Base-by-base conservation (phyloP, 768 basidiomycete species). In the Leucocoprinus birnbaumii region DNA sequence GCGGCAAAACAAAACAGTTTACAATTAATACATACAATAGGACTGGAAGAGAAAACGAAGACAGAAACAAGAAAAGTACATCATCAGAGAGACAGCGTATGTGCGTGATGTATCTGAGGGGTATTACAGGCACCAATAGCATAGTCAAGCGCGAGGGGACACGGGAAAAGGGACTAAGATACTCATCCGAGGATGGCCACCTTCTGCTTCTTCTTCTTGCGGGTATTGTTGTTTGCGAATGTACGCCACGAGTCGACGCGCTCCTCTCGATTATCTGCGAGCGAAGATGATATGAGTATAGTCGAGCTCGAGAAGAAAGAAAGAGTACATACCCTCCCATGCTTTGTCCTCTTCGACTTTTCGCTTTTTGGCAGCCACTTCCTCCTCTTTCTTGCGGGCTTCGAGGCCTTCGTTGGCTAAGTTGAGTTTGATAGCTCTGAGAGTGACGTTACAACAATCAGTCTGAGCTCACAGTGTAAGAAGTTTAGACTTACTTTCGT, bases 381-480 rank as follows among this genome's bases (percentile, higher is more conserved):
- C 94, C 55, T 93, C 91, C 50, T 97, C 94, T 66, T 92, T 94
- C 77, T 88, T 91, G 63, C 86, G 80, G n/a, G 94, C 94, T 66
- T 96, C 94, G 3, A 94, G 73, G 2, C 93, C 93, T 68, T 94
- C 92, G 61, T 94, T 94, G 7, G 92, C 92, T 53, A 94, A 69
- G 65, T 92, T 92, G 84, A 93, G 85, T 76, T 94, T 94, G 63
- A 93, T 72, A 1, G 92, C 90, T 65, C 91, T 93, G 38, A 59
- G 37, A 44, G 48, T 24, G 51, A 22, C 18, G 7, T 57, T 40
- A 38, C 34, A 22, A 26, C 57, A 60, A 37, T 53, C 42, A 13
- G 51, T 41, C 19, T 34, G 38, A 38, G 3, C 37, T 56, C 27
- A 41, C 57, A 14, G 31, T 22, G 0, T 35, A 10, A 48, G 56